Conservation (phyloP, 1,139 yeast genomes). For the Pichia sp. region DNA sequence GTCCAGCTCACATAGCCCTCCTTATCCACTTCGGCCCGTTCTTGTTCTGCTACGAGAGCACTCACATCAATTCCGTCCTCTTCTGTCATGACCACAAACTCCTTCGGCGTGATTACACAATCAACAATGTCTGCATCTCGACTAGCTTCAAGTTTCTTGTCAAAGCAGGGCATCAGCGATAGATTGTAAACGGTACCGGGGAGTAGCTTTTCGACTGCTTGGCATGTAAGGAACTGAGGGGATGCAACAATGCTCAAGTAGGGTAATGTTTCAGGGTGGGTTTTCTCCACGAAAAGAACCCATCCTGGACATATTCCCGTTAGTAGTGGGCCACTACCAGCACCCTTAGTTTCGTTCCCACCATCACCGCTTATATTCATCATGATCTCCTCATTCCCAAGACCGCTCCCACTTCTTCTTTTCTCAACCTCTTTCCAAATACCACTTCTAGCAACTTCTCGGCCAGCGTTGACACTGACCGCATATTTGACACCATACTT, state of each 20-base stretch:
- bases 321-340: slow-evolving; percentile 37
- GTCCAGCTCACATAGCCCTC: too few species aligned
- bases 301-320: slow-evolving; percentile 91
- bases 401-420: too few species aligned
- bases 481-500: slow-evolving; percentile 65
- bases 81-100: slow-evolving; percentile 33
- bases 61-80: slow-evolving; percentile 9
- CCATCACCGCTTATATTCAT: too few species aligned
- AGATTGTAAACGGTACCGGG: slow-evolving; percentile 82
- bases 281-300: slow-evolving; percentile 92
- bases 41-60: too few species aligned
- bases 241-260: slow-evolving; percentile 60
- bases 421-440: slow-evolving; percentile 43
- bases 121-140: slow-evolving; percentile 67
- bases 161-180: slow-evolving; percentile 94
- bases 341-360: slow-evolving; percentile 4
- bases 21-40: too few species aligned
- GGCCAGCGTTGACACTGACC: slow-evolving; percentile 80
- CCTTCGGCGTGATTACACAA: slow-evolving; percentile 90
- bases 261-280: slow-evolving; percentile 79
- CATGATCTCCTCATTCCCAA: too few species aligned
- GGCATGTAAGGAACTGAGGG: too few species aligned
- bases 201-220: too few species aligned
- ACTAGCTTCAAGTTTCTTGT: slow-evolving; percentile 91
- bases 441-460: slow-evolving; percentile 60